Conservation (phyloP, 176 grass and related monocot species). For the Aegilops bicornis region DNA sequence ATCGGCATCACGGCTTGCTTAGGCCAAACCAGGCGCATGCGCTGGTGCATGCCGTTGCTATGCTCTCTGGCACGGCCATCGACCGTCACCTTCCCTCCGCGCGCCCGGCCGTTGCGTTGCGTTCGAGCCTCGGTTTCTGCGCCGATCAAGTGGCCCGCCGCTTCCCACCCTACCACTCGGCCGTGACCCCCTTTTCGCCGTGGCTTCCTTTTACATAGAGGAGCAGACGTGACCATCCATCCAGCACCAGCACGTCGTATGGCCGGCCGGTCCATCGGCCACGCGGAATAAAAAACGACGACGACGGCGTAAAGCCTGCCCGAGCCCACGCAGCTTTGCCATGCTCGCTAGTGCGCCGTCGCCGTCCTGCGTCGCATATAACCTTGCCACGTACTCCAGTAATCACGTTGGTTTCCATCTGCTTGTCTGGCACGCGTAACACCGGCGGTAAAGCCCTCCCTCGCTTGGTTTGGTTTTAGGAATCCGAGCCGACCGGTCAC, state of each 20-base stretch:
- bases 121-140: background rate
- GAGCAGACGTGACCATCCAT: background rate
- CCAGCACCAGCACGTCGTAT: background rate
- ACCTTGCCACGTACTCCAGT: too few relatives aligned
- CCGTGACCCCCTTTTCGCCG: background rate
- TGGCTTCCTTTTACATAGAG: background rate
- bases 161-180: background rate
- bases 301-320: background rate
- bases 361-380: background rate
- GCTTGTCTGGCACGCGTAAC: too few relatives aligned
- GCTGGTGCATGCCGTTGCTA: too few relatives aligned
- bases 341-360: background rate
- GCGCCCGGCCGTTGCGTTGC: too few relatives aligned
- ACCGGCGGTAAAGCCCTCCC: too few relatives aligned
- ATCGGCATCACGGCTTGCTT: too few relatives aligned
- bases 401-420: too few relatives aligned
- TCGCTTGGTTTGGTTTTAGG: too few relatives aligned
- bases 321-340: background rate
- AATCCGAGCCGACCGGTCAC: too few relatives aligned
- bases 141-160: background rate
- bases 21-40: too few relatives aligned
- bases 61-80: too few relatives aligned
- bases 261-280: background rate
- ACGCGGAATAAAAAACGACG: background rate
- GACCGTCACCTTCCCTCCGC: too few relatives aligned